Evolutionary conservation across 108 stramenopile species (phyloP), one percentile per base, ranked within the genome.

Genomic region (Cyclotella kingstonii): DNA sequence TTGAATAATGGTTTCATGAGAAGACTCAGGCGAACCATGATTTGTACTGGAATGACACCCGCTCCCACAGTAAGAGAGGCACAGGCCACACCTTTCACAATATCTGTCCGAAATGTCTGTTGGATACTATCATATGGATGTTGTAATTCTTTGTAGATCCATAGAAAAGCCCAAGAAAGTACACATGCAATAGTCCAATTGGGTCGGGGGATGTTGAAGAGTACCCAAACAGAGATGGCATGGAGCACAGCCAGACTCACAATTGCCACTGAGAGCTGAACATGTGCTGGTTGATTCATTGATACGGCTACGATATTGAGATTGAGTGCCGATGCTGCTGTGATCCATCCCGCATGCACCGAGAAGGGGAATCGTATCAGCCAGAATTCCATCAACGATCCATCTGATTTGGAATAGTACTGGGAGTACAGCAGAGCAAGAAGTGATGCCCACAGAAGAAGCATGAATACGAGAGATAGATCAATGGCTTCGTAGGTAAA

Each of bases 261-360:
- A 42, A 84, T 70, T 3, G 82, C 85, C 14, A 81, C 60, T 9
- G 70, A 35, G 14, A 80, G 34, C 63, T 90, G 87, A 3, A 66
- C 49, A 21, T 34, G 26, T 2, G 73, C 69, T 1, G 79, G 44
- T 15, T 53, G 63, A 1, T 59, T 60, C 28, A 56, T 43, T 2
- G 76, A 56, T 30, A 89, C 84, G 28, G 80, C 73, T 11, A 82
- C 60, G 11, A 91, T 85, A 63, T 84, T 86, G 12, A 84, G 54
- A 77, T 94, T 94, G 10, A 94, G 67, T 14, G 76, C 54, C 12
- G 83, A 67, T 12, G 92, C 92, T 0, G 92, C 92, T 42, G 81
- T 77, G 46, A 94, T 90, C 92, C 92, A 94, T 8, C 84, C 89
- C 15, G 41, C 54, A 65, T 94, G 92, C 28, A 90, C 67, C 12